Evolutionary conservation across 1,139 yeast genomes (phyloP).

Genomic region (Hansenula sp.): DNA sequence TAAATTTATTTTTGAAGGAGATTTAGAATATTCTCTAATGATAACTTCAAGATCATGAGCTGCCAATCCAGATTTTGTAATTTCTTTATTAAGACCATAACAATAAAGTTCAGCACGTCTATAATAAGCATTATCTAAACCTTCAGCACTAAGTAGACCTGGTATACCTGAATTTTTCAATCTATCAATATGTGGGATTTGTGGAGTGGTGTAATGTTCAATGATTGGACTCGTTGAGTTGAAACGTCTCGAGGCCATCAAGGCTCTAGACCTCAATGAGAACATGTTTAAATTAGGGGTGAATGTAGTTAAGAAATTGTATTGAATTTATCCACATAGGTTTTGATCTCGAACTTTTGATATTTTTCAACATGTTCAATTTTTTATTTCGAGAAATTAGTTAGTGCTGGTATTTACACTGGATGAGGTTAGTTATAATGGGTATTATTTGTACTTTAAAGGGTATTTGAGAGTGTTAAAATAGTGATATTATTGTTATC

Average conservation of each 20-base stretch:
- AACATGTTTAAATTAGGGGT: neutral
- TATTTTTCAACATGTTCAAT: neutral
- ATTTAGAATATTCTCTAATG: constrained; percentile 24
- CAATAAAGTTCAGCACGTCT: constrained; percentile 46
- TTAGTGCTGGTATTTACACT: constrained; percentile 9
- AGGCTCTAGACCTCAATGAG: neutral
- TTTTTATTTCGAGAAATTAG: constrained; percentile 1
- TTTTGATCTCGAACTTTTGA: no score
- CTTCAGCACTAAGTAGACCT: constrained; percentile 50
- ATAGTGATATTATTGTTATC: no score
- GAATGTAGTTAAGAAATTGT: neutral
- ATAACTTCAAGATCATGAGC: constrained; percentile 21
- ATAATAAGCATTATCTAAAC: constrained; percentile 58
- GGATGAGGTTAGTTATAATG: neutral
- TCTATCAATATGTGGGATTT: constrained; percentile 17
- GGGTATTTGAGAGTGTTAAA: no score
- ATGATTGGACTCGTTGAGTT: constrained; percentile 4
- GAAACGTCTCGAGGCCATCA: constrained; percentile 1
- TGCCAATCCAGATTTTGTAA: constrained; percentile 17
- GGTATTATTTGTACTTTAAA: no score
- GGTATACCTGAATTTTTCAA: constrained; percentile 33
- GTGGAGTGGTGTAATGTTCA: constrained; percentile 17
- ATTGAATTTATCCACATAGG: neutral
- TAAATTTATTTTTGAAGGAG: constrained; percentile 29
- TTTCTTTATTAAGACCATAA: constrained; percentile 37